These are phyloP conservation scores for Bolboschoenus planiculmis DNA, from an alignment of 176 grass and related monocot species.

Conservation along the genomic window DNA sequence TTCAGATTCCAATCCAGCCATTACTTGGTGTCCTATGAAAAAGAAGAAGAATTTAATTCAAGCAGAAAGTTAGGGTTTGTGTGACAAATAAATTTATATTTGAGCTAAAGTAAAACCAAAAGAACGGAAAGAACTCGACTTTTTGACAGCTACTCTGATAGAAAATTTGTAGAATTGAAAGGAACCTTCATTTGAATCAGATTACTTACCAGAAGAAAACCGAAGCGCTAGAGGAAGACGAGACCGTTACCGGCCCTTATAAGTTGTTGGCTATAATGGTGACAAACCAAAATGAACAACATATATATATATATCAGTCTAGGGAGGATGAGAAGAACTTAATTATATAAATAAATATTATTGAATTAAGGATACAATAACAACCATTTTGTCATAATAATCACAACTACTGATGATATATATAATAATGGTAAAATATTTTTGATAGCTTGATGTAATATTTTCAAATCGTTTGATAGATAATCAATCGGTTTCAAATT, in stretches of 20 bases:
- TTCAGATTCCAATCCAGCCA: neutral
- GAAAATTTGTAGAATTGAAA: neutral
- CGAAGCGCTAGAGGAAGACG: neutral
- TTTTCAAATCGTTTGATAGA: no score
- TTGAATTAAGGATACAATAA: no score
- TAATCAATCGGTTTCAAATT: no score
- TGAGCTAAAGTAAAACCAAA: neutral
- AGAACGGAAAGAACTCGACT: neutral
- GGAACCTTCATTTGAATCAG: neutral
- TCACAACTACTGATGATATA: no score
- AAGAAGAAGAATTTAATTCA: constrained; percentile 4
- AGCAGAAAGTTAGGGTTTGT: neutral
- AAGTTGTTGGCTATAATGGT: no score
- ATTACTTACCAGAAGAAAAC: neutral
- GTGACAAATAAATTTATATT: neutral
- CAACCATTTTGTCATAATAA: no score
- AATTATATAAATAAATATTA: no score
- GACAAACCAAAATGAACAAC: neutral
- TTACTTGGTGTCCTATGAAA: neutral
- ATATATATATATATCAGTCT: no score
- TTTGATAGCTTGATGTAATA: no score
- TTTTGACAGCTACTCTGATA: neutral
- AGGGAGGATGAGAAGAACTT: no score
- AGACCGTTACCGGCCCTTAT: neutral
- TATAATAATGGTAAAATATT: no score